Evolutionary conservation across 148 eudicot genomes (phyloP).

Genomic region (Cornus controversa): DNA sequence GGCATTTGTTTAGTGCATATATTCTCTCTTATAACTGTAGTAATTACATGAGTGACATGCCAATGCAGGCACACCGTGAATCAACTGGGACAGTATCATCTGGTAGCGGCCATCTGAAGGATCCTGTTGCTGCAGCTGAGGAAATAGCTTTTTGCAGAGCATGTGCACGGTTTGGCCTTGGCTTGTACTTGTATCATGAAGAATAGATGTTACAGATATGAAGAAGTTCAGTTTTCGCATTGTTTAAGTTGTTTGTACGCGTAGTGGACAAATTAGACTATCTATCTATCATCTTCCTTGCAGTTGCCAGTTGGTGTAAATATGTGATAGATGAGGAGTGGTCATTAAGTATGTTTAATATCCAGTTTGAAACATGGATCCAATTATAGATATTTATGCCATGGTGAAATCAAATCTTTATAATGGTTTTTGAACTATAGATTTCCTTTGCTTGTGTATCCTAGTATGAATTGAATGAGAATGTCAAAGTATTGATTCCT

Average conservation of each 20-base stretch:
- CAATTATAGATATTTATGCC: no score
- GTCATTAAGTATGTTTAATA: neutral
- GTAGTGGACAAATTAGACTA: neutral
- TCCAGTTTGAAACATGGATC: neutral
- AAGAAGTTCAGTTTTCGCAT: constrained; percentile 2
- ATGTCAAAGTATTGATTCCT: no score
- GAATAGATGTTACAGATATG: constrained; percentile 31
- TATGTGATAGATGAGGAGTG: neutral
- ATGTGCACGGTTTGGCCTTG: constrained; percentile 97
- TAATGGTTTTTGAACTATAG: no score
- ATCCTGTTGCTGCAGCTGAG: constrained; percentile 94
- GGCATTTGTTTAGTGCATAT: neutral
- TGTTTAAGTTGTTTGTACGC: constrained; percentile 4
- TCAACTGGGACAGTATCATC: constrained; percentile 82
- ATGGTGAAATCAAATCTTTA: no score
- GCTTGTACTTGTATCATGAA: constrained; percentile 86
- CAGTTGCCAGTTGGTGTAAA: neutral
- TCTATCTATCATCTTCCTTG: neutral
- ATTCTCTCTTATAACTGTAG: neutral
- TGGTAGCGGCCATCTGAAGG: constrained; percentile 31
- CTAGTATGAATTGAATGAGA: no score
- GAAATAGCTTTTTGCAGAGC: constrained; percentile 90
- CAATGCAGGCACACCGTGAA: constrained; percentile 82
- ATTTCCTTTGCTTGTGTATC: no score
- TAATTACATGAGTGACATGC: neutral